phyloP scores from a whole-genome alignment of 148 eudicot genomes.

The Fallopia convolvulus region DNA sequence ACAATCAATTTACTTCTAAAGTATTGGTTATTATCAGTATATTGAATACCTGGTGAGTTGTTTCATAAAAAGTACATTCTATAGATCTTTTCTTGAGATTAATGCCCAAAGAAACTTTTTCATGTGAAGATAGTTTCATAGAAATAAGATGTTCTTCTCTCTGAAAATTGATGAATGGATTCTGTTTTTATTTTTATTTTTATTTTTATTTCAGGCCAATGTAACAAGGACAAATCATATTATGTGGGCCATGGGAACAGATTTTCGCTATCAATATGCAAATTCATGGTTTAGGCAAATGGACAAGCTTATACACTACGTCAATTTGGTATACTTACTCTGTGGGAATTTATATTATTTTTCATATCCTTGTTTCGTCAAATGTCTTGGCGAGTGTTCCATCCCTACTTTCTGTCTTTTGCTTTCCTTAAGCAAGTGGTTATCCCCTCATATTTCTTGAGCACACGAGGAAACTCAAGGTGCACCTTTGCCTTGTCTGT shows the following conservation, averaged over 20 bases:
- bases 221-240: constrained; percentile 70
- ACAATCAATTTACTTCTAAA: background rate
- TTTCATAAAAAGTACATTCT: background rate
- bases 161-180: constrained; percentile 1
- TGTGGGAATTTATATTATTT: background rate
- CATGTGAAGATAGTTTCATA: background rate
- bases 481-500: background rate
- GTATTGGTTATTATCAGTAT: background rate
- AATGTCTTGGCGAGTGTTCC: background rate
- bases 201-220: constrained; percentile 41
- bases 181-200: background rate
- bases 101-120: background rate
- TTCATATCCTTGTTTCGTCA: background rate
- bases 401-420: background rate
- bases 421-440: background rate
- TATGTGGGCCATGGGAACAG: constrained; percentile 81
- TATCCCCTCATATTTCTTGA: background rate
- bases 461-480: background rate
- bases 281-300: constrained; percentile 77
- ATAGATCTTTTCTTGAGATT: background rate
- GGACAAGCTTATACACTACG: constrained; percentile 75
- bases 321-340: constrained; percentile 44
- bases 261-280: constrained; percentile 71
- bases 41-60: background rate
- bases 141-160: background rate